These are phyloP conservation scores for Mucor plumbeus DNA, from an alignment of 371 early-diverging fungal genomes.

Conservation along the genomic window DNA sequence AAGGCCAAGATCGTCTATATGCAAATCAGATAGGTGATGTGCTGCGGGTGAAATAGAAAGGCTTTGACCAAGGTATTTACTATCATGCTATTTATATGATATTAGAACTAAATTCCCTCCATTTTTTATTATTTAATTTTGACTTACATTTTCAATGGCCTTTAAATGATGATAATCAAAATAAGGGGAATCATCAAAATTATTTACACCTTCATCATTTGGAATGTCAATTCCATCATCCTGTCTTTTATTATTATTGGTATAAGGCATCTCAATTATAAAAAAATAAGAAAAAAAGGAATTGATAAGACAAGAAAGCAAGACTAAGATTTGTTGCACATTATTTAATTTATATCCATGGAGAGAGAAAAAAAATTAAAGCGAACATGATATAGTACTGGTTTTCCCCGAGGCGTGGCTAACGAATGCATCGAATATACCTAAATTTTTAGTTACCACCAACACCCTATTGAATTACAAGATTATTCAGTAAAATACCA, in stretches of 20 bases:
- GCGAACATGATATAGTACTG: not conserved
- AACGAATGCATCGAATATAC: not conserved
- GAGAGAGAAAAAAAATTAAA: no score
- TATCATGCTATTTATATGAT: slow-evolving; percentile 39
- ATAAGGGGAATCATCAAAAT: slow-evolving; percentile 43
- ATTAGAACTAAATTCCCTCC: not conserved
- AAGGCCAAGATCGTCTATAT: slow-evolving; percentile 7
- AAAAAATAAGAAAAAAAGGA: slow-evolving; percentile 13
- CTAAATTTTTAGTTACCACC: slow-evolving; percentile 8
- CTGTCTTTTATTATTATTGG: slow-evolving; percentile 7
- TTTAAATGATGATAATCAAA: slow-evolving; percentile 55
- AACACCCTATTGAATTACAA: slow-evolving; percentile 15
- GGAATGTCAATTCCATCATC: slow-evolving; percentile 22
- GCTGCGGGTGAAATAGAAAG: slow-evolving; percentile 26
- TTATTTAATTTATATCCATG: no score
- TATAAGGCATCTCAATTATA: slow-evolving; percentile 6
- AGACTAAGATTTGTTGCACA: not conserved
- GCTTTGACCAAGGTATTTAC: slow-evolving; percentile 50
- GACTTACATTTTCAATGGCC: slow-evolving; percentile 45
- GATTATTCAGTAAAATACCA: not conserved
- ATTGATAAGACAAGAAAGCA: slow-evolving; percentile 14
- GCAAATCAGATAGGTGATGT: slow-evolving; percentile 15
- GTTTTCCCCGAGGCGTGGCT: not conserved
- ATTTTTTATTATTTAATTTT: not conserved
- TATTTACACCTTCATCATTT: slow-evolving; percentile 21